These are phyloP conservation scores for Tylopilus cervinicoccineus DNA, from an alignment of 768 basidiomycete species.

Conservation along the genomic window DNA sequence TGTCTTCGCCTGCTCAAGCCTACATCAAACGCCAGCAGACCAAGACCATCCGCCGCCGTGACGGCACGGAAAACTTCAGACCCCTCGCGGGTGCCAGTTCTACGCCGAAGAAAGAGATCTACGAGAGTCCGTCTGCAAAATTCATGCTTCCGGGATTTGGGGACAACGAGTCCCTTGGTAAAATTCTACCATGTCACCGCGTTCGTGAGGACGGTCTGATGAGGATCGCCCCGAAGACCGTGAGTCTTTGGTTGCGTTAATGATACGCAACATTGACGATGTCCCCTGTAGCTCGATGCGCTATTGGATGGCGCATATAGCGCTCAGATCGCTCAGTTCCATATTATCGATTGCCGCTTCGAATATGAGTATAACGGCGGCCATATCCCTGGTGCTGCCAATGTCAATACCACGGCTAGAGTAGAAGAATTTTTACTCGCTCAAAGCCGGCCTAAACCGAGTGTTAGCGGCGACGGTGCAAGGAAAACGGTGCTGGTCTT, in stretches of 20 bases:
- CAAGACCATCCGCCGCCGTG: conserved; percentile 73
- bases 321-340: conserved; percentile 59
- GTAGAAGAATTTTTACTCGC: conserved; percentile 82
- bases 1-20: conserved; percentile 79
- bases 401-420: conserved; percentile 76
- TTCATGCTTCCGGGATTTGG: conserved; percentile 73
- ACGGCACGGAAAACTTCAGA: conserved; percentile 78
- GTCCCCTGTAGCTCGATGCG: conserved; percentile 57
- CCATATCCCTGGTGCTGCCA: conserved; percentile 88
- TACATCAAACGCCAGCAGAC: conserved; percentile 75
- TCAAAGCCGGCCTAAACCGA: conserved; percentile 55
- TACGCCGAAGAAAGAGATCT: conserved; percentile 37
- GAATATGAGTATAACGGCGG: conserved; percentile 95
- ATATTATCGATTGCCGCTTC: conserved; percentile 95
- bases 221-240: conserved; percentile 79
- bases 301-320: conserved; percentile 75
- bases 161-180: conserved; percentile 89
- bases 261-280: neutral
- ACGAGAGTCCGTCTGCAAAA: conserved; percentile 56
- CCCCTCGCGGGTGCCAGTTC: conserved; percentile 68
- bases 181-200: conserved; percentile 89
- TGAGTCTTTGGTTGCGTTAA: conserved; percentile 36
- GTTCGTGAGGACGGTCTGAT: conserved; percentile 95
- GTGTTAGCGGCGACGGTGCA: conserved; percentile 66
- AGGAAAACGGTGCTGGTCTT: conserved; percentile 88